phyloP scores from a whole-genome alignment of 371 early-diverging fungal species.

The Gilbertella persicaria region DNA sequence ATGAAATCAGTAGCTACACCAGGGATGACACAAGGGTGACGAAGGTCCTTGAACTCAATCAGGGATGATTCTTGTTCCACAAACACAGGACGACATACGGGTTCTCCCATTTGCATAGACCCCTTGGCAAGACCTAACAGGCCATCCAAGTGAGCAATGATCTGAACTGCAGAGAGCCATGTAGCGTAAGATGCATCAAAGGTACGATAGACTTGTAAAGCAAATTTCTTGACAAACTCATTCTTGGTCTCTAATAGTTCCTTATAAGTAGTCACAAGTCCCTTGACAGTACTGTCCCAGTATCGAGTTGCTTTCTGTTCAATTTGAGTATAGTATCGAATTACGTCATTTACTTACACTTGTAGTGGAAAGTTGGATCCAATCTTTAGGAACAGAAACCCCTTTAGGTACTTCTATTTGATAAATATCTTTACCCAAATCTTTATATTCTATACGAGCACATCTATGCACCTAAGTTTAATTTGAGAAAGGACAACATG shows the following conservation, averaged over 20 bases:
- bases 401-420: slow-evolving; percentile 89
- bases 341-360: slow-evolving; percentile 43
- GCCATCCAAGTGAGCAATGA: slow-evolving; percentile 91
- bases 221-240: slow-evolving; percentile 64
- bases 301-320: slow-evolving; percentile 81
- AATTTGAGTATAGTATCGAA: background rate
- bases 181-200: slow-evolving; percentile 78
- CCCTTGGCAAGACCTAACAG: slow-evolving; percentile 81
- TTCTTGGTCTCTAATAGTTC: slow-evolving; percentile 88
- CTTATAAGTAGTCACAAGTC: slow-evolving; percentile 69
- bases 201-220: slow-evolving; percentile 68
- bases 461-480: slow-evolving; percentile 29
- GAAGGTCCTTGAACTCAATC: slow-evolving; percentile 77
- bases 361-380: slow-evolving; percentile 80
- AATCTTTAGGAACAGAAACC: slow-evolving; percentile 79
- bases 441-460: slow-evolving; percentile 70
- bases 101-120: slow-evolving; percentile 68
- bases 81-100: slow-evolving; percentile 83
- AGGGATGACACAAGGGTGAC: slow-evolving; percentile 84
- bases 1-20: slow-evolving; percentile 80
- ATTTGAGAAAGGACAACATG: background rate
- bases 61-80: slow-evolving; percentile 56
- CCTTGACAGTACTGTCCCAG: slow-evolving; percentile 73
- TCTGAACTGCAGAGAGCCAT: slow-evolving; percentile 74
- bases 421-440: slow-evolving; percentile 95